These are phyloP conservation scores for Closterium sp. DNA, from an alignment of 139 green algal genomes.

Conservation along the genomic window DNA sequence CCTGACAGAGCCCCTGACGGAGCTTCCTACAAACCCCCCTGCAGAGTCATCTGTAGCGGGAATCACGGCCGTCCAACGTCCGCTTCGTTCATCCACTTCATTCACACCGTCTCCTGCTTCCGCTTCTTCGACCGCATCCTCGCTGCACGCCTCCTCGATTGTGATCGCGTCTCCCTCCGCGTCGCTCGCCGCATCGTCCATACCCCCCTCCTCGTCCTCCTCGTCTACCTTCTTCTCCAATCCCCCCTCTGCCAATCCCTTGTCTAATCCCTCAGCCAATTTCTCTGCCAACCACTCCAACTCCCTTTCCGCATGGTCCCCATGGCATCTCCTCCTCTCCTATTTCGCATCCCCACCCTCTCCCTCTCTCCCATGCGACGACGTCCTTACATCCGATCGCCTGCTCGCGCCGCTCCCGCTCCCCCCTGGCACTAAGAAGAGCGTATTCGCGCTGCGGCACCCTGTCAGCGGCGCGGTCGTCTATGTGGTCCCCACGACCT, in stretches of 20 bases:
- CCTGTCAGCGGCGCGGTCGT: background rate
- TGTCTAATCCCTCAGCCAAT: no score
- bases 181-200: background rate
- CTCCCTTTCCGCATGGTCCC: background rate
- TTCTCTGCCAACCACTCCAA: no score
- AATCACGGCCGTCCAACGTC: background rate
- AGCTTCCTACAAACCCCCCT: background rate
- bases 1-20: background rate
- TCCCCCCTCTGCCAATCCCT: background rate
- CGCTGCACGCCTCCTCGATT: background rate
- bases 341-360: background rate
- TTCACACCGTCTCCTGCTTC: background rate
- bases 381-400: background rate
- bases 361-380: background rate
- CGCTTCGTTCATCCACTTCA: background rate
- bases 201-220: background rate
- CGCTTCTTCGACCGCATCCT: background rate
- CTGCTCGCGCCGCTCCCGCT: background rate
- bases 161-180: background rate
- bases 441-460: background rate
- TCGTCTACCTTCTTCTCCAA: background rate
- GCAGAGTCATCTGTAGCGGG: background rate
- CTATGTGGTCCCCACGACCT: background rate
- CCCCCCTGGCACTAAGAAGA: background rate
- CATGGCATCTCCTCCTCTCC: background rate